phyloP scores from a whole-genome alignment of 192 early-diverging fungal genomes.

The Coemansia sp. region DNA sequence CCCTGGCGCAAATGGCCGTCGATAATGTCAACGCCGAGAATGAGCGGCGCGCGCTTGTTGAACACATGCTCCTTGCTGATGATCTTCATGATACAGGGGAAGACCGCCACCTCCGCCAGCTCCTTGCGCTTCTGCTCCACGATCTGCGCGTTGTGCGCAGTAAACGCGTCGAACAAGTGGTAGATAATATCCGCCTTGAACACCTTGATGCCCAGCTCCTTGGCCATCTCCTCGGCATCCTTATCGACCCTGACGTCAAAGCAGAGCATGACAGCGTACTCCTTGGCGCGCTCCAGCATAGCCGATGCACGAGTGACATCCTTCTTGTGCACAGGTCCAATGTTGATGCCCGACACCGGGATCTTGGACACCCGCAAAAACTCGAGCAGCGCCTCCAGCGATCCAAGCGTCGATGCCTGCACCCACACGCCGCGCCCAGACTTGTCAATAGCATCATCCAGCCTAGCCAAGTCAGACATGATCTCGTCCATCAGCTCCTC shows the following conservation, averaged over 20 bases:
- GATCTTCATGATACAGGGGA: conserved; percentile 90
- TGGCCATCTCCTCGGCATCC: conserved; percentile 89
- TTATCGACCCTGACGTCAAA: conserved; percentile 88
- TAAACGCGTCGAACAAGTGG: conserved; percentile 95
- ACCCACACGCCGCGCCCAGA: conserved; percentile 92
- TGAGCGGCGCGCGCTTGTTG: conserved; percentile 92
- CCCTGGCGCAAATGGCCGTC: conserved; percentile 86
- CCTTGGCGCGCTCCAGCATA: conserved; percentile 90
- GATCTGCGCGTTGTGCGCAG: conserved; percentile 73
- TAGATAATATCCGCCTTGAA: conserved; percentile 99
- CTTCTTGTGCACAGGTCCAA: conserved; percentile 97
- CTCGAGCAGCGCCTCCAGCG: conserved; percentile 93
- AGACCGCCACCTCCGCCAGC: conserved; percentile 85
- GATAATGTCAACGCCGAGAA: conserved; percentile 92
- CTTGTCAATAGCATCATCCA: conserved; percentile 79
- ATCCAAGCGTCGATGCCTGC: conserved; percentile 97
- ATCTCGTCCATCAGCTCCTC: conserved; percentile 92
- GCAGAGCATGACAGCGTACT: conserved; percentile 83
- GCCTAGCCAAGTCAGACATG: conserved; percentile 80
- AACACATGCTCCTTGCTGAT: conserved; percentile 80
- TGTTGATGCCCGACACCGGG: conserved; percentile 94
- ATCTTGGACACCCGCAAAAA: conserved; percentile 89
- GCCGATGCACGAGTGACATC: conserved; percentile 87
- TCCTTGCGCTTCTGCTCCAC: conserved; percentile 86
- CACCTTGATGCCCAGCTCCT: conserved; percentile 86